These are phyloP conservation scores for Toxicodendron radicans DNA, from an alignment of 345 rosid species.

Conservation along the genomic window DNA sequence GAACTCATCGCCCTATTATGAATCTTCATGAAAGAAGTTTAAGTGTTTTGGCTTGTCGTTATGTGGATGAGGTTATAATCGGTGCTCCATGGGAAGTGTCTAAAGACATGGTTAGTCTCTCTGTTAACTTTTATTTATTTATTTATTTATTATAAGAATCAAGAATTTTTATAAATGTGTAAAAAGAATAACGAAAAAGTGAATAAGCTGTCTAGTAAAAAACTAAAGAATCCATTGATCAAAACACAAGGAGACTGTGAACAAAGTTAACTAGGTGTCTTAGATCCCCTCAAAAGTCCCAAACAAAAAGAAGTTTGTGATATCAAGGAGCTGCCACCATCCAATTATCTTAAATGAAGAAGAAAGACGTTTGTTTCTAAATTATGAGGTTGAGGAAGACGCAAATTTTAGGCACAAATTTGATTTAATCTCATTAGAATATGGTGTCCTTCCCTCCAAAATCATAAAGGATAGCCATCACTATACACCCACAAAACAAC, in stretches of 20 bases:
- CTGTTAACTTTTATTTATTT: slow-evolving; percentile 2
- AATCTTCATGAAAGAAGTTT: slow-evolving; percentile 82
- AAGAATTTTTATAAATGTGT: background rate
- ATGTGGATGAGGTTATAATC: slow-evolving; percentile 79
- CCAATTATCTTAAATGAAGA: background rate
- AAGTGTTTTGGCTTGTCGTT: slow-evolving; percentile 72
- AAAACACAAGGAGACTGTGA: background rate
- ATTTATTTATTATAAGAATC: background rate
- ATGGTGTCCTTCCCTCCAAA: background rate
- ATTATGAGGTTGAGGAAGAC: background rate
- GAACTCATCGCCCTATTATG: slow-evolving; percentile 75
- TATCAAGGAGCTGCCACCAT: background rate
- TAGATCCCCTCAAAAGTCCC: background rate
- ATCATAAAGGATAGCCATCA: background rate
- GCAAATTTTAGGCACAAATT: background rate
- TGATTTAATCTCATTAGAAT: background rate
- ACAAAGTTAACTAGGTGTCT: background rate
- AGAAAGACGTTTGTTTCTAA: background rate
- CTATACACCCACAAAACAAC: background rate
- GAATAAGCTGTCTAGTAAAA: background rate
- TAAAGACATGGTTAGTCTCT: slow-evolving; percentile 59
- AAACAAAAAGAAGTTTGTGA: too few species aligned
- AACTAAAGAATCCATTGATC: background rate
- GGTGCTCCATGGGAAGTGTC: slow-evolving; percentile 80
- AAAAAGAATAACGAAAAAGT: background rate